phyloP scores from a whole-genome alignment of 148 eudicot genomes.

The Rhododendron ferrugineum region DNA sequence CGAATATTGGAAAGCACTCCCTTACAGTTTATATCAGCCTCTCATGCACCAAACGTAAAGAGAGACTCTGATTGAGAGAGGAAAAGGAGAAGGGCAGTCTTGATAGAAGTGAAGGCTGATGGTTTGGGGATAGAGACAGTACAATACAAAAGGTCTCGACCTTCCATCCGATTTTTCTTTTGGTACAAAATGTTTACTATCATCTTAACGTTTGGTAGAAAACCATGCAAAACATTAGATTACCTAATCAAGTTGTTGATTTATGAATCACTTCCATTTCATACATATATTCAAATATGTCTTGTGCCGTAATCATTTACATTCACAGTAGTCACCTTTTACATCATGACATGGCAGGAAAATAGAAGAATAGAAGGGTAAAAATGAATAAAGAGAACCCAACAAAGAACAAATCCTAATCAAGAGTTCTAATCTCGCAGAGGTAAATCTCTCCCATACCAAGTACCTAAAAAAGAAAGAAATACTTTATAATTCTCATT shows the following conservation, averaged over 20 bases:
- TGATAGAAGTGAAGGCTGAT: neutral
- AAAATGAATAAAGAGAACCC: neutral
- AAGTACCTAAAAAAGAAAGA: neutral
- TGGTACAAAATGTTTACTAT: neutral
- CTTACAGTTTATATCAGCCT: neutral
- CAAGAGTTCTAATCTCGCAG: neutral
- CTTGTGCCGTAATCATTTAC: neutral
- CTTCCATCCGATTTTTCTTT: neutral
- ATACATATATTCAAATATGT: neutral
- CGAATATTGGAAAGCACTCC: neutral
- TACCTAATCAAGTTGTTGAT: neutral
- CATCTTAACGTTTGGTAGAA: neutral
- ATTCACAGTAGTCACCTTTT: neutral
- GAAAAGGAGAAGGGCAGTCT: neutral
- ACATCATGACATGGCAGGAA: neutral
- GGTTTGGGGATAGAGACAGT: neutral
- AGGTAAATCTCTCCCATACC: neutral
- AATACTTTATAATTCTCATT: neutral
- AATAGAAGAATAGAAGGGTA: neutral
- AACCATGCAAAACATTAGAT: neutral
- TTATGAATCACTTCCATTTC: neutral
- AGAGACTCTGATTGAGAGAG: neutral
- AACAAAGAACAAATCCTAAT: neutral
- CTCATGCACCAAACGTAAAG: neutral
- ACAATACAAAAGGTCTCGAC: neutral